These are phyloP conservation scores for Xylariaceae sp. DNA, from an alignment of 2,329 filamentous ascomycete species.

Conservation along the genomic window DNA sequence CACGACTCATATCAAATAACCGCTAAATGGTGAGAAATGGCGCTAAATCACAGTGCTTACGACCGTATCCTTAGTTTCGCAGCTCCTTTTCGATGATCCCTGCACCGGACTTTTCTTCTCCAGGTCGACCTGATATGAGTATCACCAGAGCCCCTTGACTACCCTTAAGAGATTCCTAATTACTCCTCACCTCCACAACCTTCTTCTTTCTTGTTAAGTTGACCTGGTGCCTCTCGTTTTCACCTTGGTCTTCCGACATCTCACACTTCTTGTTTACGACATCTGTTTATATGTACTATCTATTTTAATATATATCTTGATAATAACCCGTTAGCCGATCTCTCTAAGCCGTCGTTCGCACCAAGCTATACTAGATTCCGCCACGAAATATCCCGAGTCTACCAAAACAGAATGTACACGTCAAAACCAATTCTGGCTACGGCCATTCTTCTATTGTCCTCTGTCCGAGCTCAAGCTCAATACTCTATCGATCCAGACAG, in stretches of 20 bases:
- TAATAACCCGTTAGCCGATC: neutral
- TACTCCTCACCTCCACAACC: constrained; percentile 13
- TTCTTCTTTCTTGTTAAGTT: constrained; percentile 21
- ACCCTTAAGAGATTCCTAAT: constrained; percentile 1
- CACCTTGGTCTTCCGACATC: constrained; percentile 18
- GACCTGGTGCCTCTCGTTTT: constrained; percentile 22
- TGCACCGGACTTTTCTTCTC: constrained; percentile 9
- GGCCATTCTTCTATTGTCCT: constrained; percentile 57
- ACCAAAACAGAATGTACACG: constrained; percentile 55
- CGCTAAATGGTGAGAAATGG: neutral
- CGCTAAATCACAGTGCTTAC: constrained; percentile 16
- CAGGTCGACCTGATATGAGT: constrained; percentile 10
- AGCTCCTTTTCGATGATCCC: constrained; percentile 1
- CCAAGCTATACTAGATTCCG: neutral
- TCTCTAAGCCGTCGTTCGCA: constrained; percentile 14
- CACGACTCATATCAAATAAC: constrained; percentile 4
- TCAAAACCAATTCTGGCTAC: constrained; percentile 60
- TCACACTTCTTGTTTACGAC: constrained; percentile 9
- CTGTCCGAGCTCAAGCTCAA: constrained; percentile 56
- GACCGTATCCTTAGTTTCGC: neutral
- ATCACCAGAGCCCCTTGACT: constrained; percentile 22
- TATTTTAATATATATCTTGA: constrained; percentile 18
- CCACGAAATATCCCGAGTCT: neutral
- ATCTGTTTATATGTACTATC: constrained; percentile 11
- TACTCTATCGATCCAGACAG: constrained; percentile 67